phyloP scores from a whole-genome alignment of 108 stramenopile genomes.

The Pseudonitzschia pungens region DNA sequence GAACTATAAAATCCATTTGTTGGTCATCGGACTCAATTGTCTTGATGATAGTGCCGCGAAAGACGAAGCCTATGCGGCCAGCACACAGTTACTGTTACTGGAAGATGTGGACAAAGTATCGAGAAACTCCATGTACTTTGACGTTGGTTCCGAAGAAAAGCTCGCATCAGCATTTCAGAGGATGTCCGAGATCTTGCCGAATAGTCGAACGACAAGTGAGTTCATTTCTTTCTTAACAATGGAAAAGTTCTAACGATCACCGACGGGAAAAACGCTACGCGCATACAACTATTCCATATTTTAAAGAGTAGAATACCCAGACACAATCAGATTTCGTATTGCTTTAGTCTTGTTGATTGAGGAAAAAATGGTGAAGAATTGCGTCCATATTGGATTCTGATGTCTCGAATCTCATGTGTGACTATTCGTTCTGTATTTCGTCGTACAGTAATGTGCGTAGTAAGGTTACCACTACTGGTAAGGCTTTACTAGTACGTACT shows the following conservation, averaged over 20 bases:
- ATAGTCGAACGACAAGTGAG: constrained; percentile 1
- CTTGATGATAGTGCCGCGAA: background rate
- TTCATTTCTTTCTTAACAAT: constrained; percentile 13
- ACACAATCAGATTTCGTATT: too few relatives aligned
- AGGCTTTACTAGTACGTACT: too few relatives aligned
- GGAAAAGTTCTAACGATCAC: constrained; percentile 5
- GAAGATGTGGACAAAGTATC: background rate
- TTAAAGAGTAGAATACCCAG: background rate
- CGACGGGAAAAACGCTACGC: background rate
- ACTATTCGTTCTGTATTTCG: too few relatives aligned
- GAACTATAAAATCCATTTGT: background rate
- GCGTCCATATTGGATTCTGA: too few relatives aligned
- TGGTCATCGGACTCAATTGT: background rate
- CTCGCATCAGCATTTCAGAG: background rate
- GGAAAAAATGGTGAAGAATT: too few relatives aligned
- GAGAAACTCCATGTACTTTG: background rate
- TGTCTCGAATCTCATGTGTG: too few relatives aligned
- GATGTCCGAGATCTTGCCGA: constrained; percentile 1
- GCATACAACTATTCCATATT: background rate
- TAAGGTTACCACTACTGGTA: too few relatives aligned
- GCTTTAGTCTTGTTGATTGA: too few relatives aligned
- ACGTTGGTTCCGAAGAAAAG: background rate
- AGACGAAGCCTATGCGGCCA: background rate
- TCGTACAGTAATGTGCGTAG: too few relatives aligned
- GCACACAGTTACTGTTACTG: background rate